A percentile compares a stretch with the other conserved stretches of the same genome.
Conservation (phyloP, 2,329 filamentous ascomycete species). For the Cladosporium sp. region DNA sequence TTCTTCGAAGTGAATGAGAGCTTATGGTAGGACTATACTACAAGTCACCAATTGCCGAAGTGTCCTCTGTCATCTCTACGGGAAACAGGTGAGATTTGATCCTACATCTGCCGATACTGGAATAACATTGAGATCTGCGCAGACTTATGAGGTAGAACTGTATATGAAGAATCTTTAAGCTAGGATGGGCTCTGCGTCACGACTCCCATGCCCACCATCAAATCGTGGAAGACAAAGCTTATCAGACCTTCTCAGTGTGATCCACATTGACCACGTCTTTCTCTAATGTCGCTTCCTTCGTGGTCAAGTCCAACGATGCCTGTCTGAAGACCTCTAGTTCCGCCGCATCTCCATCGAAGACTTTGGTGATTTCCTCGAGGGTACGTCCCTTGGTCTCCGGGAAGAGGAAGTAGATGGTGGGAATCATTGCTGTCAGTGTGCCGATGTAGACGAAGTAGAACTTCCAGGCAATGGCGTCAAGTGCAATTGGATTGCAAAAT, state of each 20-base stretch:
- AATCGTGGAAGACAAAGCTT: too few species aligned
- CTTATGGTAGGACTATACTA: too few species aligned
- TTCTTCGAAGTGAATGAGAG: too few species aligned
- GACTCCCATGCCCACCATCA: too few species aligned
- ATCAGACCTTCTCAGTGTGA: conserved; percentile 5
- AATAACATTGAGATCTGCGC: too few species aligned
- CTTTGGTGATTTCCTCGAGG: conserved; percentile 42
- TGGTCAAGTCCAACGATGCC: background rate
- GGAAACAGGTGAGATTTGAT: too few species aligned
- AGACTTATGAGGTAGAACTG: too few species aligned
- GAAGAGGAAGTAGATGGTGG: conserved; percentile 26
- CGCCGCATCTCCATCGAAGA: conserved; percentile 34
- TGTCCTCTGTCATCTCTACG: too few species aligned
- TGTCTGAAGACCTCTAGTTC: conserved; percentile 4
- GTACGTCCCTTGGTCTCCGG: conserved; percentile 18
- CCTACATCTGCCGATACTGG: too few species aligned
- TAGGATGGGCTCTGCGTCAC: too few species aligned
- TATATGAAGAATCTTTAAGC: too few species aligned
- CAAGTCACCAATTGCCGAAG: too few species aligned
- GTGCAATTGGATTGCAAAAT: conserved; percentile 42
- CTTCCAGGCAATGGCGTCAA: conserved; percentile 38
- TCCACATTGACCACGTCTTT: background rate
- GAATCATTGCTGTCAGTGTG: conserved; percentile 23
- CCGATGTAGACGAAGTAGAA: conserved; percentile 43
- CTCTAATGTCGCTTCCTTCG: background rate